phyloP scores from a whole-genome alignment of 495 filamentous ascomycete species.

The Penicillium atrosanguineum region DNA sequence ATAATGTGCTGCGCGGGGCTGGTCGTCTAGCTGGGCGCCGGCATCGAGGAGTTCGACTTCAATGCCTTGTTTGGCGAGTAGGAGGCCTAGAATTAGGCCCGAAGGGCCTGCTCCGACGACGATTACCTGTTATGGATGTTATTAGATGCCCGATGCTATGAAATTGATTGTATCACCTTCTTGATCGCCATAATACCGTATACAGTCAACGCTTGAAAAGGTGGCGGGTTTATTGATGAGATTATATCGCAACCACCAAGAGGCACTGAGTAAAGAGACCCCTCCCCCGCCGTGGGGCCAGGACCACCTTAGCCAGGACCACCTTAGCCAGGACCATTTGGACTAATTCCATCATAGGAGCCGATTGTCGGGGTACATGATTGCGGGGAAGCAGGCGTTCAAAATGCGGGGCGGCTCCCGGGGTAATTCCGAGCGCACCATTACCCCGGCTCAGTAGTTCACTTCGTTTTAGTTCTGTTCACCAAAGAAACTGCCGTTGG shows the following conservation, averaged over 20 bases:
- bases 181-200: constrained; percentile 15
- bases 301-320: not conserved
- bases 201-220: not conserved
- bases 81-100: constrained; percentile 53
- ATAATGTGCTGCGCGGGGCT: constrained; percentile 57
- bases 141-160: not conserved
- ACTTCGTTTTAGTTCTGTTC: not conserved
- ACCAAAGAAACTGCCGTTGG: constrained; percentile 41
- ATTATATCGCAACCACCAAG: not conserved
- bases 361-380: not conserved
- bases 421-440: constrained; percentile 11
- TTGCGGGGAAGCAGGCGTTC: constrained; percentile 1
- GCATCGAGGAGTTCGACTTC: constrained; percentile 52
- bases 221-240: not conserved
- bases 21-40: constrained; percentile 46
- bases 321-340: no score
- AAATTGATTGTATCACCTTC: constrained; percentile 12
- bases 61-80: constrained; percentile 54
- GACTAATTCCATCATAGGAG: not conserved
- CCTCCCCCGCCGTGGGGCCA: constrained; percentile 14
- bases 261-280: not conserved
- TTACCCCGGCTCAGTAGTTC: not conserved
- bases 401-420: constrained; percentile 5
- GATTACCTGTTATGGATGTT: constrained; percentile 31
- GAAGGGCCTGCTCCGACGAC: constrained; percentile 58